phyloP scores from a whole-genome alignment of 78 protist genomes.

The Salpingoeca rosetta region DNA sequence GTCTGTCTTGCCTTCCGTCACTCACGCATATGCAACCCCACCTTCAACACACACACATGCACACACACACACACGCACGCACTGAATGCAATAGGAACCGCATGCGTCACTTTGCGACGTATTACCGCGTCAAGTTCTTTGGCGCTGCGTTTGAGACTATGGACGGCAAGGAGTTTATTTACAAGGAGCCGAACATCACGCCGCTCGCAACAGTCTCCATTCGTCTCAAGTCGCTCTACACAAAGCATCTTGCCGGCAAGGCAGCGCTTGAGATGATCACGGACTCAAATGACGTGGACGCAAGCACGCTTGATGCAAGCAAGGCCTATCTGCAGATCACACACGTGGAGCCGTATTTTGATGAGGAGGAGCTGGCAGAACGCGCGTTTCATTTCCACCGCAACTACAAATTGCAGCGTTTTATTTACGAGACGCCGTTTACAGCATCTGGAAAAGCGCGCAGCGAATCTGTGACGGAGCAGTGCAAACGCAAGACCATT shows the following conservation, averaged over 20 bases:
- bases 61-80: too few species aligned
- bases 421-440: slow-evolving; percentile 23
- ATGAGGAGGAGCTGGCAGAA: background rate
- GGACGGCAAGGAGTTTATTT: slow-evolving; percentile 15
- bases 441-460: slow-evolving; percentile 11
- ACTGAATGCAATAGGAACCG: too few species aligned
- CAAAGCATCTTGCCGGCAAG: background rate
- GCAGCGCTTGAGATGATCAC: background rate
- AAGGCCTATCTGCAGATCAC: slow-evolving; percentile 25
- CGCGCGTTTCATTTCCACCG: slow-evolving; percentile 7
- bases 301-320: background rate
- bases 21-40: too few species aligned
- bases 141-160: background rate
- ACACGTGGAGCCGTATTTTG: slow-evolving; percentile 26
- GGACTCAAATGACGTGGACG: slow-evolving; percentile 6
- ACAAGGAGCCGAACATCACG: slow-evolving; percentile 28
- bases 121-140: slow-evolving; percentile 19
- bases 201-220: slow-evolving; percentile 1
- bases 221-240: slow-evolving; percentile 9
- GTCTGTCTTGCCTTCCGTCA: too few species aligned
- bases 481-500: slow-evolving; percentile 22
- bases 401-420: background rate
- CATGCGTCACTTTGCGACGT: slow-evolving; percentile 16
- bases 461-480: background rate
- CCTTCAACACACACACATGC: too few species aligned